A percentile compares a stretch with the other conserved stretches of the same genome.
Conservation (phyloP, 2,329 filamentous ascomycete species). For the Colletotrichum graminicola region DNA sequence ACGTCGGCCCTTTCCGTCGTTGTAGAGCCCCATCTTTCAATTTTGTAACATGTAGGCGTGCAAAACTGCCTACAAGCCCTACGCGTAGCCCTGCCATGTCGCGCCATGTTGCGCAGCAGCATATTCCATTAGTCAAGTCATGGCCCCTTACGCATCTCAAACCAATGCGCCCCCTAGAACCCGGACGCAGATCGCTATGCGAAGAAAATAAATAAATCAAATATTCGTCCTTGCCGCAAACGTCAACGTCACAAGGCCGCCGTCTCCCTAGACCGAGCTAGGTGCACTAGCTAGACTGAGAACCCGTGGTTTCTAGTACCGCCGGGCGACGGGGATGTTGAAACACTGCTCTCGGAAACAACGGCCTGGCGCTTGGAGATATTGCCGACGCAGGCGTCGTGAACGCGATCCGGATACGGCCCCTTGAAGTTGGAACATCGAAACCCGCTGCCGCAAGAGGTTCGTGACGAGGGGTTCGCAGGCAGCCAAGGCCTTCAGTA, state of each 20-base stretch:
- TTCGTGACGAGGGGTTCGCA: not conserved
- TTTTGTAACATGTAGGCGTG: not conserved
- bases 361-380: too few species aligned
- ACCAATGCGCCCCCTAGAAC: constrained; percentile 43
- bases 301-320: too few species aligned
- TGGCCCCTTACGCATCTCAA: constrained; percentile 32
- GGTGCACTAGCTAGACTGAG: not conserved
- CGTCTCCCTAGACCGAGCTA: not conserved
- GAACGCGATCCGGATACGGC: too few species aligned
- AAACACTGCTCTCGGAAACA: too few species aligned
- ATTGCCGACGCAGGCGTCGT: too few species aligned
- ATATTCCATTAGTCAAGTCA: constrained; percentile 7
- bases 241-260: not conserved
- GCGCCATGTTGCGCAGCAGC: not conserved
- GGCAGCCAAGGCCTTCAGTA: not conserved
- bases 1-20: constrained; percentile 14
- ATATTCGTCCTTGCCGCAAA: constrained; percentile 6
- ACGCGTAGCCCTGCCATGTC: not conserved
- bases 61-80: not conserved
- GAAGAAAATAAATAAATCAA: constrained; percentile 49
- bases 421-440: constrained; percentile 1
- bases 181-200: constrained; percentile 58
- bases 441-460: not conserved
- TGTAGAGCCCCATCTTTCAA: constrained; percentile 28
- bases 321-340: too few species aligned